Evolutionary conservation across 129 eudicot genomes (phyloP).

Genomic region (Heracleum sosnowskyi): DNA sequence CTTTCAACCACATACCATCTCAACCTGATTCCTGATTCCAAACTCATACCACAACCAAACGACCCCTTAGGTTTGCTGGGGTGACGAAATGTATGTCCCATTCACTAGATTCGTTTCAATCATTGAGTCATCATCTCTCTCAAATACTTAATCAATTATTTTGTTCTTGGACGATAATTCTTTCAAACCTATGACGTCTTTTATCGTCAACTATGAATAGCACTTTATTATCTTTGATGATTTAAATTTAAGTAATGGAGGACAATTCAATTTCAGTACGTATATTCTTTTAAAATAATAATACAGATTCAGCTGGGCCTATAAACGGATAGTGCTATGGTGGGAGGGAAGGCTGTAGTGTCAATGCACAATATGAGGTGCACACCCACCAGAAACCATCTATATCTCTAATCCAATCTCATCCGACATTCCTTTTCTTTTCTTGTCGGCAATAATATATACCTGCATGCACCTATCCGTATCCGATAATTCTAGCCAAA

Average conservation of each 20-base stretch:
- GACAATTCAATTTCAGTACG: not conserved
- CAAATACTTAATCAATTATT: not conserved
- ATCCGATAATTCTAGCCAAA: too few relatives aligned
- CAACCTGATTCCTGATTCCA: too few relatives aligned
- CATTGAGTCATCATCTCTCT: not conserved
- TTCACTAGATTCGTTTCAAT: not conserved
- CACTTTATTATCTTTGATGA: not conserved
- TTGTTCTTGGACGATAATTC: not conserved
- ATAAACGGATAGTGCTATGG: not conserved
- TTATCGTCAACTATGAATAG: not conserved
- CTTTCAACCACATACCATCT: too few relatives aligned
- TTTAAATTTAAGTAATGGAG: not conserved
- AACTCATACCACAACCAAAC: too few relatives aligned
- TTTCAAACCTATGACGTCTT: not conserved
- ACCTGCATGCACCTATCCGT: not conserved
- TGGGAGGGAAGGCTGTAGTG: not conserved
- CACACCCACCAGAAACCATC: not conserved
- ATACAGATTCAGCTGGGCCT: too few relatives aligned
- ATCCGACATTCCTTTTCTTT: too few relatives aligned
- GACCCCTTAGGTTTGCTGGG: not conserved
- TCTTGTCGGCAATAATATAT: not conserved
- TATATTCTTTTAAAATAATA: not conserved
- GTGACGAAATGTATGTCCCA: constrained; percentile 1
- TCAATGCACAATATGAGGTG: not conserved
- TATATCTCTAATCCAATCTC: not conserved